Evolutionary conservation across 176 grass and related monocot genomes (phyloP), one percentile per base, ranked within the genome.

Genomic region (Aegilops bicornis): DNA sequence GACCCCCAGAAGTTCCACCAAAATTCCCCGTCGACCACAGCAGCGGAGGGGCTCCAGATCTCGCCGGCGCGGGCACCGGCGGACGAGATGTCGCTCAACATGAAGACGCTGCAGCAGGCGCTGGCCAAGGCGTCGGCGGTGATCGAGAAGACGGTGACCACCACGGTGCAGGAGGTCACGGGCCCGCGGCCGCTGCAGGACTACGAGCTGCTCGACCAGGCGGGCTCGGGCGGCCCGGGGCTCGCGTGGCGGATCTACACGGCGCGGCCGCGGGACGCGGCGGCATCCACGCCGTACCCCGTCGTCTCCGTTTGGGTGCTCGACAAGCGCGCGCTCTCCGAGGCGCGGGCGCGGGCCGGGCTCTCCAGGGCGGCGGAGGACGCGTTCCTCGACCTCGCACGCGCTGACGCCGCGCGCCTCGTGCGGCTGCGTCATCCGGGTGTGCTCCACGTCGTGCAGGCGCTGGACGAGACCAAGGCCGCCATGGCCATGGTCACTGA

Each of bases 401-500:
- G 97, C 59, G 97, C 94, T 24, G 97, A 99, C 89, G 97, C 97
- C 7, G 78, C 90, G 4, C 87, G 97, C 29, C 89, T 99, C 45
- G 94, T 99, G 60, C 92, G 97, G 16, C 73, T 99, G 88, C 92
- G 97, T 23, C 97, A 99, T 76, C 97, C 97, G 25, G 97, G 97
- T 47, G 97, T 99, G 71, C 89, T 99, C 68, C 97, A 99, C 88
- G 94, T 99, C 20, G 87, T 99, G 30, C 97, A 99, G 97, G 97
- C 97, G 30, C 89, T 99, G 45, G 97, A 99, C 71, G 97, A 99
- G 92, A 97, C 80, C 83, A 99, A 99, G 85, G 95, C 88, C 63
- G 94, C 97, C 71, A 97, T 99, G 92, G 97, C 97, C 77, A 99
- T 99, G 94, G 97, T 88, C 4, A 99, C 97, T 3, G 97, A 99